Conservation (phyloP, 1,139 yeast genomes). For the Pichia sp. region DNA sequence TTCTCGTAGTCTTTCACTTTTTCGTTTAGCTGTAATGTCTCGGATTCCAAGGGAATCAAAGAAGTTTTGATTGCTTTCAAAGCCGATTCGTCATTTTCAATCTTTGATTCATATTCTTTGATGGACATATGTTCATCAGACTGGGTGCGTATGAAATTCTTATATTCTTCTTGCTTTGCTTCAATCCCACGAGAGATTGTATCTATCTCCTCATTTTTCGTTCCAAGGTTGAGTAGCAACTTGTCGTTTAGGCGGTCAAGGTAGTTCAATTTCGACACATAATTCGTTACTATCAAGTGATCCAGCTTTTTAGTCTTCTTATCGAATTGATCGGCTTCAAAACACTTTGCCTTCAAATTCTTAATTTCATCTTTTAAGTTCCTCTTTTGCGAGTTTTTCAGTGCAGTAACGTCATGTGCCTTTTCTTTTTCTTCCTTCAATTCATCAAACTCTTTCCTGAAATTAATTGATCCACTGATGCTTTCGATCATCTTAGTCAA, state of each 20-base stretch:
- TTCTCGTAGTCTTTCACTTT: slow-evolving; percentile 47
- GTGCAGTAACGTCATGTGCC: slow-evolving; percentile 61
- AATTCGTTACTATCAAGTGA: slow-evolving; percentile 44
- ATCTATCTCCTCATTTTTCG: slow-evolving; percentile 5
- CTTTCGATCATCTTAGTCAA: slow-evolving; percentile 72
- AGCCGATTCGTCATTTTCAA: slow-evolving; percentile 28
- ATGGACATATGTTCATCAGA: slow-evolving; percentile 43
- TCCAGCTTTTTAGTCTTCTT: slow-evolving; percentile 48
- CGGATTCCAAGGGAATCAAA: slow-evolving; percentile 56
- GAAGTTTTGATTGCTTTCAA: slow-evolving; percentile 46
- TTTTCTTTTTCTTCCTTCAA: slow-evolving; percentile 62
- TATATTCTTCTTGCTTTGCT: slow-evolving; percentile 27
- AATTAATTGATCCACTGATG: slow-evolving; percentile 77
- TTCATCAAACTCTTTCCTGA: slow-evolving; percentile 60
- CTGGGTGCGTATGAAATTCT: slow-evolving; percentile 36
- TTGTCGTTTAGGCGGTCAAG: slow-evolving; percentile 42
- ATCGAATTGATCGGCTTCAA: slow-evolving; percentile 68
- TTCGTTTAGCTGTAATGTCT: slow-evolving; percentile 43
- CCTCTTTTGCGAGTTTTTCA: slow-evolving; percentile 67
- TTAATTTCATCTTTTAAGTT: slow-evolving; percentile 71
- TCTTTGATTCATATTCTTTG: slow-evolving; percentile 31
- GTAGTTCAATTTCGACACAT: slow-evolving; percentile 67
- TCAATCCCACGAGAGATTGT: slow-evolving; percentile 19
- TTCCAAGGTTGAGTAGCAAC: slow-evolving; percentile 31
- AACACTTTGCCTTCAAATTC: slow-evolving; percentile 73